Percentiles rank a stretch among this genome's conserved stretches.
These are phyloP conservation scores for Aspergillus fischeri DNA, from an alignment of 2,329 filamentous ascomycete species.

Conservation along the genomic window DNA sequence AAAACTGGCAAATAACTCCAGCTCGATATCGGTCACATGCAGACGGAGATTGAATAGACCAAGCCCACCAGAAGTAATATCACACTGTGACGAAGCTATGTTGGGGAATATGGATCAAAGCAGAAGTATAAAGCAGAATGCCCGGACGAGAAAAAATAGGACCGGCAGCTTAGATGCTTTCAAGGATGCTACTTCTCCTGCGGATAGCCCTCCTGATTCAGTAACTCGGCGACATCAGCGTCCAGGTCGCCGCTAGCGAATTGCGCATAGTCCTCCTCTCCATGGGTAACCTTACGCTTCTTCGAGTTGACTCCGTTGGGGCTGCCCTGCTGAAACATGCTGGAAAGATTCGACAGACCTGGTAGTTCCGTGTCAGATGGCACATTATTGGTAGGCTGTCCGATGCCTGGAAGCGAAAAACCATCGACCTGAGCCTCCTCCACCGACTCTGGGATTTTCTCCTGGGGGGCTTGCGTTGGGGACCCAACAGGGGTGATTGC, in stretches of 20 bases:
- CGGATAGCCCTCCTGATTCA: conserved; percentile 44
- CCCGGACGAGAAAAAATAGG: neutral
- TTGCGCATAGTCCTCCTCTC: conserved; percentile 41
- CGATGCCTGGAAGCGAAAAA: conserved; percentile 19
- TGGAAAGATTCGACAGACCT: conserved; percentile 14
- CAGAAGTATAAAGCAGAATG: neutral
- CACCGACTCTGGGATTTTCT: conserved; percentile 25
- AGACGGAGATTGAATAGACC: neutral
- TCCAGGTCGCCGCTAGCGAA: conserved; percentile 55
- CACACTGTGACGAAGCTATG: neutral
- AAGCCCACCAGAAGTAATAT: neutral
- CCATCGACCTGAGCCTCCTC: conserved; percentile 11
- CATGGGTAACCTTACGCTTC: conserved; percentile 47
- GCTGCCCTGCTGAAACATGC: conserved; percentile 21
- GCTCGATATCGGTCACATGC: neutral
- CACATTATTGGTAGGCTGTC: conserved; percentile 13
- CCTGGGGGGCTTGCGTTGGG: conserved; percentile 35
- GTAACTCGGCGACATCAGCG: conserved; percentile 57
- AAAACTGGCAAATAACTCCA: neutral
- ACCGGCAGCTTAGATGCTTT: neutral
- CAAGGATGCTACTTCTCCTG: conserved; percentile 6
- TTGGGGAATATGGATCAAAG: neutral
- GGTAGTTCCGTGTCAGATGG: conserved; percentile 17
- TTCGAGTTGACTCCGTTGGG: conserved; percentile 37
- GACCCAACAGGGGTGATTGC: conserved; percentile 50